Evolutionary conservation across 1,139 yeast species (phyloP), one percentile per base, ranked within the genome.

Genomic region (Trichomonascaceae sp.): DNA sequence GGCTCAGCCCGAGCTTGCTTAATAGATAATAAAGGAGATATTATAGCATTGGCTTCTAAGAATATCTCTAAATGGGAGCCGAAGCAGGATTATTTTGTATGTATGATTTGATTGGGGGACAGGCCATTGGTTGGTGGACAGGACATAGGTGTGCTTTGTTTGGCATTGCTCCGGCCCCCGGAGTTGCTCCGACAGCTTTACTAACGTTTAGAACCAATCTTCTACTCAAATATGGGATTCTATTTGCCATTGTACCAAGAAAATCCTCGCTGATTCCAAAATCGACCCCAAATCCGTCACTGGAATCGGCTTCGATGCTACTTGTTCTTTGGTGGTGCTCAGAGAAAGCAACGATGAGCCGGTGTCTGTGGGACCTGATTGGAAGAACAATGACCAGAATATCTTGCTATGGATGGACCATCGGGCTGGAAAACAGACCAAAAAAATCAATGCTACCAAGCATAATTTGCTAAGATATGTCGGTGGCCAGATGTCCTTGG

Each of bases 341-440:
- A 77, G 83, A 55, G 87, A 85, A 60, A 70, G 75, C 19, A 74
- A 79, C 44, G 90, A 87, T 64, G 69, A 75, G 49, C 96, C 96
- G 2, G 79, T 87, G 47, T 89, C 86, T 0, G 98, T 91, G 15
- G 99, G 99, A 13, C 99, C 99, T 0, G 88, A 91, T 66, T 93
- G 88, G 68, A 61, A 72, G 44, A 84, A 88, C 64, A 63, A 74
- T 45, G 79, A 79, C 60, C 96, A 91, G 67, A 90, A 93, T 70
- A 85, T 93, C 64, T 83, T 93, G 53, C 74, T 93, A 57, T 93
- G 99, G 98, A 91, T 93, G 97, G 99, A 93, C 72, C 99, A 93
- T 71, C 80, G 99, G 61, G 97, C 99, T 0, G 83, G 78, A n/a
- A 76, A 76, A n/a, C 96, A 91, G 69, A 90, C 97, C 19, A 74